Conservation (phyloP, 139 green algal genomes). For the Eudorina sp. region DNA sequence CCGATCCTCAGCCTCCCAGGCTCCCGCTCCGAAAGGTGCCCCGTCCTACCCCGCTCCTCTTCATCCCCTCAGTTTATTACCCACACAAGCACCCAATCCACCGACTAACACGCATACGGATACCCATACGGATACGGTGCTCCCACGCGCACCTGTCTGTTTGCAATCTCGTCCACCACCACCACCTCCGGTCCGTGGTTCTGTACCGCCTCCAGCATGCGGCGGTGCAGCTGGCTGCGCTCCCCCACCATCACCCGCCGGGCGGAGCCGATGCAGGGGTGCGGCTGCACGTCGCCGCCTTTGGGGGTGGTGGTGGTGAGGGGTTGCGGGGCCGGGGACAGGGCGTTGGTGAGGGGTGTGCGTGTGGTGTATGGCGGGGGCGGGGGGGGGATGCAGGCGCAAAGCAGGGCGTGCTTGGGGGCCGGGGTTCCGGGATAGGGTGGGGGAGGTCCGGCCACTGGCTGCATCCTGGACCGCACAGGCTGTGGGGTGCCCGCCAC, state of each 20-base stretch:
- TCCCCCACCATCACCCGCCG: conserved; percentile 58
- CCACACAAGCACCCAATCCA: not conserved
- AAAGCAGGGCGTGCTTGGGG: too few species aligned
- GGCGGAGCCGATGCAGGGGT: conserved; percentile 68
- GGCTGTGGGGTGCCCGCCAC: too few species aligned
- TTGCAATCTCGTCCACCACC: conserved; percentile 66
- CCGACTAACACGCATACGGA: not conserved
- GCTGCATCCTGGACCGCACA: too few species aligned
- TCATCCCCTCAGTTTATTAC: not conserved
- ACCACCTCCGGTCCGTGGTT: conserved; percentile 74
- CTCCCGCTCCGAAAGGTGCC: too few species aligned
- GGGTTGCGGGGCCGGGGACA: not conserved
- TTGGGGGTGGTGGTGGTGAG: not conserved
- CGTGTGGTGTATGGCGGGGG: too few species aligned
- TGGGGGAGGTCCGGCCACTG: too few species aligned
- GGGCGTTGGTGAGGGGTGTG: too few species aligned
- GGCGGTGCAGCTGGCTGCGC: conserved; percentile 43
- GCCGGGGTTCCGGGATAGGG: too few species aligned
- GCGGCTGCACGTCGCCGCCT: conserved; percentile 70
- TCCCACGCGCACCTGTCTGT: conserved; percentile 35
- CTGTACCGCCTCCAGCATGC: conserved; percentile 68
- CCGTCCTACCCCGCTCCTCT: too few species aligned
- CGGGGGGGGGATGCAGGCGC: too few species aligned
- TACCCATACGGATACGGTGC: not conserved
- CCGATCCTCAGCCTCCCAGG: too few species aligned